Evolutionary conservation across 108 stramenopile genomes (phyloP), one percentile per base, ranked within the genome.

Genomic region (Craspedostauros australis): DNA sequence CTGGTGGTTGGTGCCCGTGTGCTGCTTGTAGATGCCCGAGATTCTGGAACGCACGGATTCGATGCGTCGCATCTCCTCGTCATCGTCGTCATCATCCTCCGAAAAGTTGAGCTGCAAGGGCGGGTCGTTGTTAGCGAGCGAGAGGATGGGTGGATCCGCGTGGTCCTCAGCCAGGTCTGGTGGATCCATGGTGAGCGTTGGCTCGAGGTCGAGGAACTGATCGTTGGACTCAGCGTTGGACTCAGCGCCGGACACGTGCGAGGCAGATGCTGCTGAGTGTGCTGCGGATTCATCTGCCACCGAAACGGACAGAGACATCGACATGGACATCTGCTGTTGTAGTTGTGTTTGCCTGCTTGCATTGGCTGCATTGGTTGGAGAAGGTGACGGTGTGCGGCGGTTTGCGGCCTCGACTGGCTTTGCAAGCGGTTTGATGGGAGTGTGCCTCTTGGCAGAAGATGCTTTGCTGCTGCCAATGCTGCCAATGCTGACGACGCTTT

Each of bases 151-250:
- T 20, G 66, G 66, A 46, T 67, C 66, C 14, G 57, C 66, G 38
- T 58, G 46, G 6, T 52, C 57, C 22, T 67, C 50, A 58, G n/a
- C n/a, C n/a, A n/a, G n/a, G n/a, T 67, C 66, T 8, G 66, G 66
- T 11, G 66, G 66, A 46, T 67, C 66, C 36, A 50, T 50, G 8
- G 66, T 46, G 34, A 67, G 53, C 0, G 18, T 19, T 42, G 42
- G 36, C 36, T 8, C 19, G 14, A 3, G 8, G 34, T 1, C 22
- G 19, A 20, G 16, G 18, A 24, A 52, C 0, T 9, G 22, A 18
- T 18, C 2, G 4, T 27, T 26, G 11, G 43, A 15, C 5, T 33
- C 56, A 15, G 44, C 44, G 28, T 57, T 18, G 44, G 56, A 9
- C 56, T 43, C 18, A 46, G 44, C 26, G 14, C 28, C 1, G 2